These are phyloP conservation scores for Yamadazyma atlantica DNA, from an alignment of 1,139 yeast genomes.

Conservation along the genomic window DNA sequence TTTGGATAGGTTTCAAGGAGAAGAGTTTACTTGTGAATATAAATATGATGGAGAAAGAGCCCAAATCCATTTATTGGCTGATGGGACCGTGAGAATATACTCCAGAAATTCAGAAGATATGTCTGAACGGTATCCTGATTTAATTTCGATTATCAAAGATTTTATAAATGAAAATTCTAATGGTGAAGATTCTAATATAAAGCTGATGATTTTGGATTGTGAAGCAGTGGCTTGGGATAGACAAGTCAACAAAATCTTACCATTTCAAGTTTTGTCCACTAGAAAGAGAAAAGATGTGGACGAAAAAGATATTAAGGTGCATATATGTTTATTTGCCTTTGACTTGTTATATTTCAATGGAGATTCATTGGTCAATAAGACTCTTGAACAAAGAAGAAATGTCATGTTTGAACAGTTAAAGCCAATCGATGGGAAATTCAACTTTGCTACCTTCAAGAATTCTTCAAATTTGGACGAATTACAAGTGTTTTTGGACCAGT, in stretches of 20 bases:
- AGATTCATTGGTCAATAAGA: constrained; percentile 63
- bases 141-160: constrained; percentile 65
- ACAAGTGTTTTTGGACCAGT: constrained; percentile 83
- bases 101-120: constrained; percentile 96
- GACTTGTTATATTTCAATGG: constrained; percentile 78
- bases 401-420: constrained; percentile 56
- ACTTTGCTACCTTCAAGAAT: constrained; percentile 74
- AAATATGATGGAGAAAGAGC: constrained; percentile 98
- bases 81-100: constrained; percentile 73
- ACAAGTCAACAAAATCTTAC: constrained; percentile 69
- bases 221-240: constrained; percentile 99
- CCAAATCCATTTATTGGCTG: constrained; percentile 74
- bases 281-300: constrained; percentile 93
- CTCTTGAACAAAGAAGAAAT: constrained; percentile 70
- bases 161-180: constrained; percentile 42
- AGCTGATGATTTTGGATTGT: constrained; percentile 79
- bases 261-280: constrained; percentile 90
- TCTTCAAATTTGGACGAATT: constrained; percentile 76
- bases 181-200: constrained; percentile 30
- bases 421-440: constrained; percentile 73
- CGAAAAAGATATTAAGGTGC: constrained; percentile 81
- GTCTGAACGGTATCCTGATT: constrained; percentile 95
- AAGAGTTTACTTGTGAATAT: constrained; percentile 89
- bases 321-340: constrained; percentile 89
- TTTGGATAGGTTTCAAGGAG: constrained; percentile 81